Conservation (phyloP, 2,329 filamentous ascomycete species). For the Alternaria arborescens region DNA sequence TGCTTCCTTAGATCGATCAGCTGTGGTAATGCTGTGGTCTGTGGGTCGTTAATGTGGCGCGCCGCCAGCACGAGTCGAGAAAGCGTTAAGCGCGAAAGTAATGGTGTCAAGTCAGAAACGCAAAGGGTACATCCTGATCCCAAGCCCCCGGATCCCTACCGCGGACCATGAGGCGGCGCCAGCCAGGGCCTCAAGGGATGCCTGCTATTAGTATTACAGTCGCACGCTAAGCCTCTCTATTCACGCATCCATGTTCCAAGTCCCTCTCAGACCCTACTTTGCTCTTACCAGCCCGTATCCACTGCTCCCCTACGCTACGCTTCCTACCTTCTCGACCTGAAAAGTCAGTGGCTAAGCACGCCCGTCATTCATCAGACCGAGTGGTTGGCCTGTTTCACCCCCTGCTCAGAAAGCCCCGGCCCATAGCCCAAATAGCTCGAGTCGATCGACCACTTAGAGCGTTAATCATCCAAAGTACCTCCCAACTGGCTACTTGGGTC, state of each 20-base stretch:
- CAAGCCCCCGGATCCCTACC: constrained; percentile 48
- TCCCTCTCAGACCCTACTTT: constrained; percentile 44
- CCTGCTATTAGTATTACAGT: constrained; percentile 46
- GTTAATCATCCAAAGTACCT: constrained; percentile 41
- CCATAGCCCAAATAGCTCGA: constrained; percentile 49
- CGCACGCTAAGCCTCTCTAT: constrained; percentile 45
- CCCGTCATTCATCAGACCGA: constrained; percentile 41
- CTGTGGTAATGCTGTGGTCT: constrained; percentile 41
- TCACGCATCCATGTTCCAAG: constrained; percentile 41
- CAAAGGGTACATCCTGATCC: constrained; percentile 42
- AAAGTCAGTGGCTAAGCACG: constrained; percentile 49
- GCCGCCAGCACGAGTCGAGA: constrained; percentile 47
- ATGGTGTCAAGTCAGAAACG: constrained; percentile 45
- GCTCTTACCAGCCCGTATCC: constrained; percentile 44
- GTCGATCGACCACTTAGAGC: constrained; percentile 49
- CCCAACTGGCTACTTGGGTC: constrained; percentile 44
- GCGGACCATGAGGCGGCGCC: constrained; percentile 42
- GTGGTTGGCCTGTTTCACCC: constrained; percentile 52
- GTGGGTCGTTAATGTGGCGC: constrained; percentile 49
- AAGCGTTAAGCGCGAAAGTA: constrained; percentile 41
- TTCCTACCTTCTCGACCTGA: constrained; percentile 36
- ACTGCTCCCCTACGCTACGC: constrained; percentile 37
- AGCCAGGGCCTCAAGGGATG: constrained; percentile 36
- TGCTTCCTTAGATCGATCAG: constrained; percentile 43
- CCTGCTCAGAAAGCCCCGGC: constrained; percentile 39